phyloP scores from a whole-genome alignment of 2,329 filamentous ascomycete genomes.

The Aspergillus sp. region DNA sequence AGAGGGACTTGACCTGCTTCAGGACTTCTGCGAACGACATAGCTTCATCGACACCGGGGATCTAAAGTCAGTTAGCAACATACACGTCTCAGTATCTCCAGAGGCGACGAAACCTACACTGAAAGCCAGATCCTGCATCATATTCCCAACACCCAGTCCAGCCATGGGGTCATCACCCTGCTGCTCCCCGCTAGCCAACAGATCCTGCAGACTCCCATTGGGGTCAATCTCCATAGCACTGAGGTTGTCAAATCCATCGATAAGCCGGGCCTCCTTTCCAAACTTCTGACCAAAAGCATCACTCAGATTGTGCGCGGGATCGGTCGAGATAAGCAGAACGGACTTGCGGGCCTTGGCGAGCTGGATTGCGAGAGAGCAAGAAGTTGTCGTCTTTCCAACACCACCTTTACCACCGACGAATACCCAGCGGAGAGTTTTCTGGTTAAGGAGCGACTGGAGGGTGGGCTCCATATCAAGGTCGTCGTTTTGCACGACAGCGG shows the following conservation, averaged over 20 bases:
- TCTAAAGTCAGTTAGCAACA: slow-evolving; percentile 49
- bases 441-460: slow-evolving; percentile 89
- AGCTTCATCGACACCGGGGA: slow-evolving; percentile 96
- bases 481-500: slow-evolving; percentile 45
- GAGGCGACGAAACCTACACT: slow-evolving; percentile 51
- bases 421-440: slow-evolving; percentile 94
- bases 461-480: slow-evolving; percentile 76
- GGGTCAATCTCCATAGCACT: slow-evolving; percentile 99
- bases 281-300: slow-evolving; percentile 99
- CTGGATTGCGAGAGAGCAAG: slow-evolving; percentile 95
- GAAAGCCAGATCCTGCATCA: slow-evolving; percentile 99
- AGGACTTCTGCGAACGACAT: slow-evolving; percentile 99
- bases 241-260: slow-evolving; percentile 87
- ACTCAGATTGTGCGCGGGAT: slow-evolving; percentile 94
- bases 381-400: slow-evolving; percentile 99
- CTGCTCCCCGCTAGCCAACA: slow-evolving; percentile 69
- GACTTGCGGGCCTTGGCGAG: slow-evolving; percentile 91
- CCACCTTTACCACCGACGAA: slow-evolving; percentile 98
- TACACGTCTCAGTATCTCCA: not conserved
- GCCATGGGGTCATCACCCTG: slow-evolving; percentile 59
- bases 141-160: slow-evolving; percentile 70
- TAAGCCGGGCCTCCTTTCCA: slow-evolving; percentile 89
- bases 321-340: slow-evolving; percentile 94
- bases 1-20: slow-evolving; percentile 98
- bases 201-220: slow-evolving; percentile 93